Conservation (phyloP, 495 filamentous ascomycete species). For the Podospora comata region DNA sequence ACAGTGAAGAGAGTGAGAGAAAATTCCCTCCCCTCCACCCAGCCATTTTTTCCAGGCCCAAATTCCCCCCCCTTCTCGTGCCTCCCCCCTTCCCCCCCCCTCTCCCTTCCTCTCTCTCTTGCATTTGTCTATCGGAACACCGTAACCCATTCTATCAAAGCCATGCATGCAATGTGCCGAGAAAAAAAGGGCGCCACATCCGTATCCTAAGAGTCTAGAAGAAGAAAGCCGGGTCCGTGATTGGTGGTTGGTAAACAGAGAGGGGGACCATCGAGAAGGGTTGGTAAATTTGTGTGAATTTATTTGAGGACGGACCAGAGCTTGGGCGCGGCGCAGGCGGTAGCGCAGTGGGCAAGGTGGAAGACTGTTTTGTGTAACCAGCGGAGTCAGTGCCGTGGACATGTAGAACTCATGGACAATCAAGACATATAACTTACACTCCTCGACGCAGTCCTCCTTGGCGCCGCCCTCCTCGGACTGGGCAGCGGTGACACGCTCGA, state of each 20-base stretch:
- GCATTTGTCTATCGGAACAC: not conserved
- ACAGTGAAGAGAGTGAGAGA: not conserved
- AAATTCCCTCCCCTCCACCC: not conserved
- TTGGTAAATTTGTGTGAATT: conserved; percentile 24
- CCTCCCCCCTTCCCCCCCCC: not conserved
- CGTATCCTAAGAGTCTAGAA: not conserved
- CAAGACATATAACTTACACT: conserved; percentile 67
- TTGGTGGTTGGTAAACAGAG: not conserved
- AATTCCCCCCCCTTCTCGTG: not conserved
- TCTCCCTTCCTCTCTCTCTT: not conserved
- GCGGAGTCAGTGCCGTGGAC: not conserved
- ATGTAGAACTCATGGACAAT: conserved; percentile 6
- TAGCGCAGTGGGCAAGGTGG: conserved; percentile 93
- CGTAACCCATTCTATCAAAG: not conserved
- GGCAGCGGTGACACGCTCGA: conserved; percentile 81
- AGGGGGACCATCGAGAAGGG: not conserved
- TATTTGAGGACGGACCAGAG: conserved; percentile 90
- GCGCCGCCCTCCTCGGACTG: conserved; percentile 55
- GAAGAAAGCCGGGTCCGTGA: not conserved
- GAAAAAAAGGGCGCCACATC: not conserved
- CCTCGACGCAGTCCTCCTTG: conserved; percentile 95
- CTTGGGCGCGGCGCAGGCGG: conserved; percentile 89
- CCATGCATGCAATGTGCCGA: conserved; percentile 1
- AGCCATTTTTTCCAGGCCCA: not conserved
- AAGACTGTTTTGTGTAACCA: conserved; percentile 63